Percentiles rank a stretch among this genome's conserved stretches.
Evolutionary conservation across 371 early-diverging fungal species (phyloP).

Genomic region (Zopfochytrium polystomum): DNA sequence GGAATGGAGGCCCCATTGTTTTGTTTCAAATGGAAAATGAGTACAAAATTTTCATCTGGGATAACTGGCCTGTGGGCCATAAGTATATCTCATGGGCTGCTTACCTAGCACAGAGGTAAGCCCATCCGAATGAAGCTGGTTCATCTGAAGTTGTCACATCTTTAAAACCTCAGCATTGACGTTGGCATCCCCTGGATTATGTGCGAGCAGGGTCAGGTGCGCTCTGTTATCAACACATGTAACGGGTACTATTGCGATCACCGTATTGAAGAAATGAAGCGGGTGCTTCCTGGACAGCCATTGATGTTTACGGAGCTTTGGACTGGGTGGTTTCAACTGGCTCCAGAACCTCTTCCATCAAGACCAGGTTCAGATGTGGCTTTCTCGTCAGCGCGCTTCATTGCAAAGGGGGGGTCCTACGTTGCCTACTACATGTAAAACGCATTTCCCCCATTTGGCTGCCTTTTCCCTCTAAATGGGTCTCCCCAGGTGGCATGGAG

Average conservation of each 20-base stretch:
- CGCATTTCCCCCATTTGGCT: not conserved
- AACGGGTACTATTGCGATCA: constrained; percentile 54
- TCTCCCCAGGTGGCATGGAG: constrained; percentile 48
- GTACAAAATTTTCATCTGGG: constrained; percentile 38
- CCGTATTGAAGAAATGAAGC: constrained; percentile 33
- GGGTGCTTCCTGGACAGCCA: constrained; percentile 38
- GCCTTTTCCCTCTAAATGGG: not conserved
- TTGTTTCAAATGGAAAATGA: constrained; percentile 60
- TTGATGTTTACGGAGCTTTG: constrained; percentile 56
- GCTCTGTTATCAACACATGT: constrained; percentile 42
- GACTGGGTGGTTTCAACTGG: constrained; percentile 56
- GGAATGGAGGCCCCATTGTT: constrained; percentile 52
- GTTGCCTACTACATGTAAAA: constrained; percentile 52
- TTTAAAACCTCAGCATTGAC: no score
- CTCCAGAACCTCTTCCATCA: constrained; percentile 41
- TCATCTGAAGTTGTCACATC: no score
- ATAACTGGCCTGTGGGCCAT: constrained; percentile 41
- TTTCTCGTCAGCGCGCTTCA: constrained; percentile 47
- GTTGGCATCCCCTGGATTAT: constrained; percentile 54
- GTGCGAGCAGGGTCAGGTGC: constrained; percentile 46
- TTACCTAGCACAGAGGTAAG: constrained; percentile 37
- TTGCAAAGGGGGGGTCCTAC: constrained; percentile 52
- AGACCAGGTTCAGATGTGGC: constrained; percentile 54
- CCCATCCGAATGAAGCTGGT: no score
- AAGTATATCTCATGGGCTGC: constrained; percentile 52